phyloP scores from a whole-genome alignment of 2,329 filamentous ascomycete genomes.

The Penicillium sp. region DNA sequence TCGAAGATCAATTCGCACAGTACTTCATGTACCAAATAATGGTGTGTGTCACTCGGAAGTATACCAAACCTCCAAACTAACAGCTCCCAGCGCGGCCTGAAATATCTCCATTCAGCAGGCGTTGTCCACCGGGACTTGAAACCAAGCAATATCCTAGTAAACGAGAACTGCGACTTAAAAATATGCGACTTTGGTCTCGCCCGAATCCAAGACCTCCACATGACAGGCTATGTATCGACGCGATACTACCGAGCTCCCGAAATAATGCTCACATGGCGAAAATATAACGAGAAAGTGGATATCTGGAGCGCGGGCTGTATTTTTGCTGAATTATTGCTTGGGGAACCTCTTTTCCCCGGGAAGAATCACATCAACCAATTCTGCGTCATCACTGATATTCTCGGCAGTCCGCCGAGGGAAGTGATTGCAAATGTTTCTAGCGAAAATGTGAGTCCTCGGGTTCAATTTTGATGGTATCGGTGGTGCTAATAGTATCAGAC shows the following conservation, averaged over 20 bases:
- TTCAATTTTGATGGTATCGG: neutral
- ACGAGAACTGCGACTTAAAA: constrained; percentile 99
- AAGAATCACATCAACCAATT: constrained; percentile 99
- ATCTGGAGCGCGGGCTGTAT: constrained; percentile 99
- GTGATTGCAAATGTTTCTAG: constrained; percentile 98
- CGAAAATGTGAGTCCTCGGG: constrained; percentile 72
- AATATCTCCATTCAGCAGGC: constrained; percentile 98
- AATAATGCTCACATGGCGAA: constrained; percentile 99
- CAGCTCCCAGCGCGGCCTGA: constrained; percentile 75
- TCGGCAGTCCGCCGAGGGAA: constrained; percentile 94
- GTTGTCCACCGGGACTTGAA: constrained; percentile 97
- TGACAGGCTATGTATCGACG: constrained; percentile 98
- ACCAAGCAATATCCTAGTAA: constrained; percentile 97
- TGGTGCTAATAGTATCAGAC: constrained; percentile 62
- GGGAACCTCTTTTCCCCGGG: constrained; percentile 94
- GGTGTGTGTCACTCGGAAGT: constrained; percentile 50
- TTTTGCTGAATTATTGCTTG: constrained; percentile 98
- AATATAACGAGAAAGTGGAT: constrained; percentile 98
- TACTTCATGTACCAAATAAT: constrained; percentile 99
- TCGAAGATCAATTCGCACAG: constrained; percentile 99
- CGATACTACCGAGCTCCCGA: constrained; percentile 98
- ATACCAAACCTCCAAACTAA: neutral
- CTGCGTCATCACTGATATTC: constrained; percentile 97
- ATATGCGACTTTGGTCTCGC: constrained; percentile 99
- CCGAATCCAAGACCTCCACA: constrained; percentile 96